A percentile compares a stretch with the other conserved stretches of the same genome.
Conservation (phyloP, 2,329 filamentous ascomycete genomes). For the Aspergillus sp. region DNA sequence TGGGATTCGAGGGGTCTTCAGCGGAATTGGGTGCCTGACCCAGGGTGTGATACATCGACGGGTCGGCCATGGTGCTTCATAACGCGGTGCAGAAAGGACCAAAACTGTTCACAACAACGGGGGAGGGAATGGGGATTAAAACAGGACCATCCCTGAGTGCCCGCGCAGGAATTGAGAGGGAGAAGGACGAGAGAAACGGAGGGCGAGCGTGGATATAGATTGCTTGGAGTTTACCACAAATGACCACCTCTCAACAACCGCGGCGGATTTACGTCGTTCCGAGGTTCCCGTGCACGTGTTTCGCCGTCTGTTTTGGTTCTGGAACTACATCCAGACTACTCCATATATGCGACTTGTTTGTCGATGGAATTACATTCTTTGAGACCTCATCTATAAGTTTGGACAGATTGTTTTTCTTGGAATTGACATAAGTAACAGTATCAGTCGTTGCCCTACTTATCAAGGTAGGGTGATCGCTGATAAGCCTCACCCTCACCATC, state of each 20-base stretch:
- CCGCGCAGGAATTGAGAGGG: slow-evolving; percentile 1
- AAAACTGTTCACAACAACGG: not conserved
- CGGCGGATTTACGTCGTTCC: slow-evolving; percentile 28
- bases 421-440: not conserved
- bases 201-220: not conserved
- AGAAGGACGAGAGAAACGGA: slow-evolving; percentile 13
- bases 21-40: slow-evolving; percentile 31
- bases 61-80: slow-evolving; percentile 42
- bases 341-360: not conserved
- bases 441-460: slow-evolving; percentile 9
- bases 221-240: slow-evolving; percentile 21
- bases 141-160: slow-evolving; percentile 7
- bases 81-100: slow-evolving; percentile 15
- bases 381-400: too few relatives aligned
- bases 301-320: too few relatives aligned
- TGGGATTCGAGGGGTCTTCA: slow-evolving; percentile 56
- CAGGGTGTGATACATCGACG: slow-evolving; percentile 39
- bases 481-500: not conserved
- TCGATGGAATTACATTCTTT: not conserved
- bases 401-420: too few relatives aligned
- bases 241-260: slow-evolving; percentile 31
- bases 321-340: too few relatives aligned
- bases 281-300: slow-evolving; percentile 5
- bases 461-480: slow-evolving; percentile 1
- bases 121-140: slow-evolving; percentile 8